phyloP scores from a whole-genome alignment of 2,329 filamentous ascomycete species.

The Phialocephala subalpina region DNA sequence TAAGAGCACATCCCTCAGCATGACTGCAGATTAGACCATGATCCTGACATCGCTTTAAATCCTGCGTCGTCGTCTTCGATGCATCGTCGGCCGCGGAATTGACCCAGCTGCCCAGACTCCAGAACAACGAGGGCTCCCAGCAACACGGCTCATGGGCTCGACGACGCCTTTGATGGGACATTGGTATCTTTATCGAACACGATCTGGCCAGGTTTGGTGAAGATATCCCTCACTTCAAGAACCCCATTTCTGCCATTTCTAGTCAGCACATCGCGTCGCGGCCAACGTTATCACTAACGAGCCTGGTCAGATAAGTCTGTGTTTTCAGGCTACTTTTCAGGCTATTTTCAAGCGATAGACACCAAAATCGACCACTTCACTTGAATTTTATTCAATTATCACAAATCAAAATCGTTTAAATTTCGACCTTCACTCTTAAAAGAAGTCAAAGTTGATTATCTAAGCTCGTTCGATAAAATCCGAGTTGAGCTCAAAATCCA shows the following conservation, averaged over 20 bases:
- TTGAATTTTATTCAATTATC: no score
- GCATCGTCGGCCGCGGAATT: background rate
- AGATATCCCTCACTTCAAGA: background rate
- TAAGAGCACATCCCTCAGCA: no score
- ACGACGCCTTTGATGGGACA: background rate
- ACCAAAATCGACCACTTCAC: no score
- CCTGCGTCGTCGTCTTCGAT: background rate
- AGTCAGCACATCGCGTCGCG: background rate
- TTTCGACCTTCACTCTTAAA: no score
- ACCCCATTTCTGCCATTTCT: background rate
- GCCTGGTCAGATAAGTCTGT: no score
- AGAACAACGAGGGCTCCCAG: background rate
- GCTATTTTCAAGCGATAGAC: no score
- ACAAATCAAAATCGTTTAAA: no score
- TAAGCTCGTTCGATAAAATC: no score
- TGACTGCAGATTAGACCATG: background rate
- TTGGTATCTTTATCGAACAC: background rate
- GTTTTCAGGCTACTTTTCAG: no score
- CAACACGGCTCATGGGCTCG: background rate
- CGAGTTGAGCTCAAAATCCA: no score
- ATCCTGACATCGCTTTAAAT: background rate
- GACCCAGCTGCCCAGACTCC: background rate
- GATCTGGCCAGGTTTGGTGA: background rate
- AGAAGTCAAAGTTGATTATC: no score
- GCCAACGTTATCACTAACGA: conserved; percentile 3